A percentile compares a stretch with the other conserved stretches of the same genome.
Conservation (phyloP, 352 stramenopile species). For the Phytophthora parvispora region DNA sequence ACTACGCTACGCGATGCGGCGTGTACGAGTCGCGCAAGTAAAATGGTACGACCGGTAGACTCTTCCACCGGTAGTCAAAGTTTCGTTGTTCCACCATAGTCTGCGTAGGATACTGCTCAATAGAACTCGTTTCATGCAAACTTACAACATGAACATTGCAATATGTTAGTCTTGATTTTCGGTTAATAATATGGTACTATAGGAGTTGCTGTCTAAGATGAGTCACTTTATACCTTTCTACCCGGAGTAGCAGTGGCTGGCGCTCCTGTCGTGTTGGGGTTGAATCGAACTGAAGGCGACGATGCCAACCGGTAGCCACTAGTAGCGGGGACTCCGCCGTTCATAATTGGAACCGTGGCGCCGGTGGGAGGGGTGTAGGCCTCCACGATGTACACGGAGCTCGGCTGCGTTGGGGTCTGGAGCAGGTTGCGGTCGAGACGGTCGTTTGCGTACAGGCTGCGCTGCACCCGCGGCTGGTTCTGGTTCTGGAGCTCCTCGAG, state of each 20-base stretch:
- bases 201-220: constrained; percentile 17
- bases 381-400: constrained; percentile 38
- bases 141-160: constrained; percentile 16
- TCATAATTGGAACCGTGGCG: constrained; percentile 19
- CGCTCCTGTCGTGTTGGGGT: constrained; percentile 27
- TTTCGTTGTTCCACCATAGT: too few species aligned
- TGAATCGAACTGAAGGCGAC: constrained; percentile 27
- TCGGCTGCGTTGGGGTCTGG: constrained; percentile 30
- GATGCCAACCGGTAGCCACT: constrained; percentile 34
- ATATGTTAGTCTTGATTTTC: constrained; percentile 23
- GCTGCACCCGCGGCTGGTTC: constrained; percentile 38
- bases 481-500: constrained; percentile 47
- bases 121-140: neutral
- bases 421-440: constrained; percentile 55
- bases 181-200: constrained; percentile 33
- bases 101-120: too few species aligned
- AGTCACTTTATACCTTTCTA: constrained; percentile 24
- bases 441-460: constrained; percentile 49
- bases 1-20: constrained; percentile 27
- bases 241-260: constrained; percentile 12
- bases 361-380: constrained; percentile 24
- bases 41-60: too few species aligned
- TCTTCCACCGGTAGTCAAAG: too few species aligned
- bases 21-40: constrained; percentile 31
- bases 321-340: constrained; percentile 16